phyloP scores from a whole-genome alignment of 768 basidiomycete species.

The Naganishia vishniacii region DNA sequence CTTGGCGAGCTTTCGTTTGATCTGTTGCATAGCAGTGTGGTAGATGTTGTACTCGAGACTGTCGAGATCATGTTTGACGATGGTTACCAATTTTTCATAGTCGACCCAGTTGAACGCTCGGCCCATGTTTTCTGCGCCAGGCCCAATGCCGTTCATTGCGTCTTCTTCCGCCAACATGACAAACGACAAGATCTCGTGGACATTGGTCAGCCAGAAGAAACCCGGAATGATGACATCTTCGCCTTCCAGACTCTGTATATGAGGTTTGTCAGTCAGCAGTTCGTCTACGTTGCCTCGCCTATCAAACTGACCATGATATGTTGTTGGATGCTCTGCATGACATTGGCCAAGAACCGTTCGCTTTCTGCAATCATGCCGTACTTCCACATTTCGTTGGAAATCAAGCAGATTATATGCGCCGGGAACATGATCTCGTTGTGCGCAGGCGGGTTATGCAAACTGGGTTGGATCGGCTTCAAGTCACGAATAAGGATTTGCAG shows the following conservation, averaged over 20 bases:
- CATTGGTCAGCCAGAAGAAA: conserved; percentile 99
- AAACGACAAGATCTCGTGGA: conserved; percentile 98
- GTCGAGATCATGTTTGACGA: conserved; percentile 97
- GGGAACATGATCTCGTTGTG: conserved; percentile 98
- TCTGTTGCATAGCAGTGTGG: conserved; percentile 98
- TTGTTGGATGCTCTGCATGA: conserved; percentile 95
- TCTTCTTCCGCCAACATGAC: conserved; percentile 98
- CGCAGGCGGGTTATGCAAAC: conserved; percentile 80
- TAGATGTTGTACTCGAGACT: conserved; percentile 99
- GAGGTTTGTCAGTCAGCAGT: background rate
- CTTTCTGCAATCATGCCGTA: conserved; percentile 94
- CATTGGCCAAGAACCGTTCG: conserved; percentile 94
- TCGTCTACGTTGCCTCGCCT: background rate
- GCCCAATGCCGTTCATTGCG: conserved; percentile 82
- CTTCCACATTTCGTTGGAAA: conserved; percentile 99
- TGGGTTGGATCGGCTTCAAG: conserved; percentile 86
- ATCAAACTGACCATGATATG: conserved; percentile 82
- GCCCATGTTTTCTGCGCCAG: conserved; percentile 49
- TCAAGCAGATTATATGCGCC: conserved; percentile 90
- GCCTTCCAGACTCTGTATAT: conserved; percentile 60
- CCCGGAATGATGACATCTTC: conserved; percentile 95
- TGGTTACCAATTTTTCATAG: conserved; percentile 92
- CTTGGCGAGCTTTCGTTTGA: conserved; percentile 89
- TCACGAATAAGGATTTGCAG: conserved; percentile 81
- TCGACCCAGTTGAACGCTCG: conserved; percentile 94